Percentiles rank a stretch among this genome's conserved stretches.
Conservation (phyloP, 1,284 basidiomycete genomes). For the Rhodotorula mucilaginosa region DNA sequence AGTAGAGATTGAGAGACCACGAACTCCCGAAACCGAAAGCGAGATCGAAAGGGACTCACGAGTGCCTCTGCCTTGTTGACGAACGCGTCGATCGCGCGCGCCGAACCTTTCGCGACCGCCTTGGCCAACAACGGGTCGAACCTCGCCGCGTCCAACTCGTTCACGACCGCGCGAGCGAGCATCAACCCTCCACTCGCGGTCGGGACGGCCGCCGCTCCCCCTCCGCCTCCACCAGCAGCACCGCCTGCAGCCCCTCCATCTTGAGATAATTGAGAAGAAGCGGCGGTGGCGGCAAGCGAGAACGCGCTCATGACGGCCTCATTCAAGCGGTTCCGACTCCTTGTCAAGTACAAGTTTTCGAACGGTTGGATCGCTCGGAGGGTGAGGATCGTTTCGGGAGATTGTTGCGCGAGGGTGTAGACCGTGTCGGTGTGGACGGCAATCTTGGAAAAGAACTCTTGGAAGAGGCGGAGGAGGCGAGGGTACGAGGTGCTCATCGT, state of each 20-base stretch:
- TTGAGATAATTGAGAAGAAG: constrained; percentile 12
- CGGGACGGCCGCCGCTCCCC: constrained; percentile 45
- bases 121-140: constrained; percentile 85
- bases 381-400: constrained; percentile 87
- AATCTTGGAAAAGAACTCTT: constrained; percentile 93
- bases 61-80: constrained; percentile 62
- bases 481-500: constrained; percentile 82
- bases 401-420: constrained; percentile 77
- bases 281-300: constrained; percentile 54
- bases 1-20: too few species aligned
- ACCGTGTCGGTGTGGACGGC: constrained; percentile 89
- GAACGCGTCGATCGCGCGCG: constrained; percentile 65
- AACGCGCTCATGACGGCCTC: constrained; percentile 74
- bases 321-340: constrained; percentile 74
- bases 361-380: constrained; percentile 76
- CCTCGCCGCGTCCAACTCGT: constrained; percentile 86
- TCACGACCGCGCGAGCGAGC: constrained; percentile 71
- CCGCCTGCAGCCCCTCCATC: background rate
- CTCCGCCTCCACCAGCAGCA: background rate
- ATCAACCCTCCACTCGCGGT: constrained; percentile 71
- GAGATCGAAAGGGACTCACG: constrained; percentile 54
- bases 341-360: constrained; percentile 78
- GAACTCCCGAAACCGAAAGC: background rate
- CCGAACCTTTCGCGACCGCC: constrained; percentile 70
- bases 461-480: constrained; percentile 78